These are phyloP conservation scores for Selenicereus undatus DNA, from an alignment of 148 eudicot genomes.

Conservation along the genomic window DNA sequence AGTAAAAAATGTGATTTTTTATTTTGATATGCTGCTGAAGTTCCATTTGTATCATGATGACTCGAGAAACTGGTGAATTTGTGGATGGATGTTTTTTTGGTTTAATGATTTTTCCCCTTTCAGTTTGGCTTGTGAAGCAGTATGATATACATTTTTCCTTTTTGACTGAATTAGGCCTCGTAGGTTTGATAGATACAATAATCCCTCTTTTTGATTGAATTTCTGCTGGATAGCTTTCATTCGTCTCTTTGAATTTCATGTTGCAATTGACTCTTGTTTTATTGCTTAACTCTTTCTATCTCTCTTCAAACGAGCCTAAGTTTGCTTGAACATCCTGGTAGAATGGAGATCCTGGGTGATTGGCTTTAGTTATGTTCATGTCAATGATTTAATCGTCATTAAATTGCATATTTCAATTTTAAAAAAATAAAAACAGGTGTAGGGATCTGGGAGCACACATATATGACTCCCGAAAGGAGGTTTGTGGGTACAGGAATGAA, in stretches of 20 bases:
- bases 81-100: neutral
- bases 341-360: neutral
- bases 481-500: neutral
- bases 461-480: neutral
- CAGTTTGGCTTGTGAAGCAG: conserved; percentile 1
- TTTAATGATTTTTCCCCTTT: neutral
- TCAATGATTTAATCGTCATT: no score
- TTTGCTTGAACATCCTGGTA: neutral
- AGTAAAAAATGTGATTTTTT: neutral
- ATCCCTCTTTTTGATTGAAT: neutral
- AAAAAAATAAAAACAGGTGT: neutral
- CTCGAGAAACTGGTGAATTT: neutral
- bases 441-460: conserved; percentile 2
- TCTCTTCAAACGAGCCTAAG: neutral
- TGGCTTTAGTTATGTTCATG: neutral
- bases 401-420: neutral
- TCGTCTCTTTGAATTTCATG: neutral
- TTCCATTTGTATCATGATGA: neutral
- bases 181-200: conserved; percentile 10
- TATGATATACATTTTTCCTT: conserved; percentile 8
- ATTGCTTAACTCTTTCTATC: neutral
- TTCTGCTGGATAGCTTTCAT: neutral
- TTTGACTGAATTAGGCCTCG: conserved; percentile 9
- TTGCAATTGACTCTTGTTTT: neutral
- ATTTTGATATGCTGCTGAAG: neutral